Base-by-base conservation (phyloP, 768 basidiomycete species). In the Pseudohyphozyma bogoriensis region DNA sequence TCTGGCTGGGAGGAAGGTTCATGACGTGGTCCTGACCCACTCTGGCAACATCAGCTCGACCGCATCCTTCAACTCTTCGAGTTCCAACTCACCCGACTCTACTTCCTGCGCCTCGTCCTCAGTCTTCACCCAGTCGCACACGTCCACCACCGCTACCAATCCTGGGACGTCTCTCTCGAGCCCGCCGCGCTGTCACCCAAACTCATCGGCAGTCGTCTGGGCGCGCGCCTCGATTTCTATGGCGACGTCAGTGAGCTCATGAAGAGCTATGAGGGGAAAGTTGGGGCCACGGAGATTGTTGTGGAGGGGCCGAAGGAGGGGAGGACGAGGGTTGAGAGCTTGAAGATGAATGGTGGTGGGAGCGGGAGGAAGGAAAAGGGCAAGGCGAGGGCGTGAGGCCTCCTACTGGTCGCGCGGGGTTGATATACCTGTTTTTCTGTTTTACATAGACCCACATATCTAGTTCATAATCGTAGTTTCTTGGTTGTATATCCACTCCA, bases 41-140 rank as follows among this genome's bases (percentile, higher is more conserved):
- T n/a, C 11, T 22, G 32, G 8, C 3, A 22, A 6, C 9, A 7
- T 5, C 55, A 66, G 65, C 55, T 66, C 44, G 60, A 62, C 40
- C 35, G 33, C 10, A 44, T 66, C 46, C 55, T 66, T n/a, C 5
- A 20, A 3, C n/a, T 42, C 16, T 66, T 66, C 55, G 65, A 66
- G 26, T 66, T 59, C 55, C 45, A 62, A 39, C 22, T 39, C 18
- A 35, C 60, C 5, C 60, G 65, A 15, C 52, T 55, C 46, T 3
- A 44, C 29, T 59, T 66, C 55, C 60, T 66, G 2, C 51, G 36
- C 12, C 58, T 62, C 40, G 26, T 66, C 40, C 58, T 66, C 40
- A 3, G 50, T 2, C 51, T 50, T 29, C 65, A 66, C 26, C 65
- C 60, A 0, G 15, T 51, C 46, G 16, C 32, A 1, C 36, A 53